A percentile compares a stretch with the other conserved stretches of the same genome.
Conservation (phyloP, 495 filamentous ascomycete genomes). For the Collariella sp. region DNA sequence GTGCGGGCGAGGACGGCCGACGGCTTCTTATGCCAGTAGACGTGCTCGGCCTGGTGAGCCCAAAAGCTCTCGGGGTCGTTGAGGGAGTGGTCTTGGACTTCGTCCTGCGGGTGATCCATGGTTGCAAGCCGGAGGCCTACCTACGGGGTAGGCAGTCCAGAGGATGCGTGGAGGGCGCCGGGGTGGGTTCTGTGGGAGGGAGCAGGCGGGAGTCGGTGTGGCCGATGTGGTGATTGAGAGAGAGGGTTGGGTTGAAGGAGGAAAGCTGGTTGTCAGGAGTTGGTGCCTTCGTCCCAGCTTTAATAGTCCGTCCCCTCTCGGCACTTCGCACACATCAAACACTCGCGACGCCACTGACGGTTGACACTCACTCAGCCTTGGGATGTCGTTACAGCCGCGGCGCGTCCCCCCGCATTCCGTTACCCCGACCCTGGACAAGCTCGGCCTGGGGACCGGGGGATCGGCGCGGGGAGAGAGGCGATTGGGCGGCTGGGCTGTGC, state of each 20-base stretch:
- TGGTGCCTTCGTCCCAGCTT: too few species aligned
- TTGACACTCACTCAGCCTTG: too few species aligned
- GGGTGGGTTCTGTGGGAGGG: too few species aligned
- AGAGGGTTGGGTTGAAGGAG: too few species aligned
- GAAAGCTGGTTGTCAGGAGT: too few species aligned
- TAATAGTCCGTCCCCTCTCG: too few species aligned
- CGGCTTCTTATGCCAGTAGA: conserved; percentile 75
- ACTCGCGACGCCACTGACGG: too few species aligned
- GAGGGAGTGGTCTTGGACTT: conserved; percentile 47
- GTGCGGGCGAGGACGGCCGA: conserved; percentile 35
- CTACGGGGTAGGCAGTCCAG: not conserved
- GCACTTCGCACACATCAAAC: too few species aligned
- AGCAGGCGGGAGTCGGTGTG: too few species aligned
- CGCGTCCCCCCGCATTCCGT: conserved; percentile 11
- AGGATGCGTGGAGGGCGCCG: too few species aligned
- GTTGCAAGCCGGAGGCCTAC: not conserved
- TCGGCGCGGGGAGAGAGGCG: conserved; percentile 5
- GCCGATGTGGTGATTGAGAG: too few species aligned
- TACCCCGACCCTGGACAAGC: conserved; percentile 5
- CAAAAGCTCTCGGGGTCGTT: conserved; percentile 64
- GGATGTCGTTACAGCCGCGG: not conserved
- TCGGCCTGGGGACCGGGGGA: conserved; percentile 10
- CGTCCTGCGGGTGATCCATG: conserved; percentile 39
- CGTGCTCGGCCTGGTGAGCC: conserved; percentile 59
- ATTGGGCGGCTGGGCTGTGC: conserved; percentile 6